Base-by-base conservation (phyloP, 1,284 basidiomycete species). In the Phylloboletellus chloephorus region DNA sequence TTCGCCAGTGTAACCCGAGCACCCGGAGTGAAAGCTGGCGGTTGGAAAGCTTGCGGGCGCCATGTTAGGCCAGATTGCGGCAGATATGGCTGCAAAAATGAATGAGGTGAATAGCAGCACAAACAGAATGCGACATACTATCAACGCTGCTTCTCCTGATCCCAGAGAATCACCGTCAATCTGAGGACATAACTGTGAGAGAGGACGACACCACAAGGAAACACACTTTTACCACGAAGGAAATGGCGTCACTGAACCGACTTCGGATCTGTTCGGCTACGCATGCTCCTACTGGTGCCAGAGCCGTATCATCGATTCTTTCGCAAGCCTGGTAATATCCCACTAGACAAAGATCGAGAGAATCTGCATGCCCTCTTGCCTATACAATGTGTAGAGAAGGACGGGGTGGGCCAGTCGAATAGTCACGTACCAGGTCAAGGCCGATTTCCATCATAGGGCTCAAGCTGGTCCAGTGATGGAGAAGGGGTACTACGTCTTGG, bases 361-460 rank as follows among this genome's bases (percentile, higher is more conserved):
- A 67, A 28, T 71, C 69, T 11, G 81, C 79, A 50, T 83, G 68
- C 46, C 70, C 68, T 39, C 57, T 65, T 36, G 77, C 79, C 81
- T 84, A 49, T 37, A 15, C 31, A 43, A 31, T 31, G 21, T 37
- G 30, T 39, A 38, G 22, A 17, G 22, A 33, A 41, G 29, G 37
- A 23, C 17, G 15, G 28, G 34, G 37, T n/a, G 20, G 12, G n/a
- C 19, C 13, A 26, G 16, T 26, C n/a, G 10, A 44, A 30, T 17
- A 22, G 33, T 11, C 28, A 65, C 75, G 54, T 52, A 85, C 84
- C 52, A 88, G 62, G 50, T 82, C 80, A 34, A 88, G 67, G 10
- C 82, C 85, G 46, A 85, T 78, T 56, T 87, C 83, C 79, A 85
- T 84, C 77, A 82, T 83, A 2, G 82, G 80, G 47, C 79, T 82